Base-by-base conservation (phyloP, 495 filamentous ascomycete species). In the Penicillium fimorum region DNA sequence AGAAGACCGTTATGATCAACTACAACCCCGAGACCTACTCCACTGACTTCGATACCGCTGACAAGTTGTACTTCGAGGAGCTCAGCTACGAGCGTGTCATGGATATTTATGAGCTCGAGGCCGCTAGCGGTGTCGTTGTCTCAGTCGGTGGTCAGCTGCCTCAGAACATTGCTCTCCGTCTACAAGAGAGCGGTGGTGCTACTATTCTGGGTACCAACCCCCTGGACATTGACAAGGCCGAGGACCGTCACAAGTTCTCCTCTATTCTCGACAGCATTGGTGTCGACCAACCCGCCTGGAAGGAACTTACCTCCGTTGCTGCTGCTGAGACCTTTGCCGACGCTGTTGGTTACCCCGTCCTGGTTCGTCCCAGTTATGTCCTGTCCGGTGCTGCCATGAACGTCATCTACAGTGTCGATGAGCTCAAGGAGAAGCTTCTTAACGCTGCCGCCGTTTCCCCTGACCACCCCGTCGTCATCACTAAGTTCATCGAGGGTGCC, bases 1-100 rank as follows among this genome's bases (percentile, higher is more conserved):
- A 96, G 82, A 96, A 96, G 83, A 98, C 93, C 18, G 87, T 96
- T 53, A 96, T 98, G 91, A 96, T 98, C 72, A 98, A 97, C 70
- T 92, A 87, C 71, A 94, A 95, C 71, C 92, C 92, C 0, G 92
- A 96, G 71, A 97, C 92, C 15, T 87, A 85, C 59, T 82, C 76
- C 49, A 97, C 94, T 45, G 93, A 97, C 74, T 96, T 89, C 71
- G 93, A 97, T 66, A 87, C 85, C 10, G 90, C 94, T n/a, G 94
- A 97, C 62, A 92, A 86, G 65, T 82, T 97, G 24, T 97, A 97
- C 74, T 97, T 97, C 64, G 93, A 97, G 70, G 93, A 97, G 76
- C 77, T 97, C 50, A 93, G 89, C 77, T 97, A 97, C 67, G 93
- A 97, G 78, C 86, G 91, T 65, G 92, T 96, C 37, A 96, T 96